Evolutionary conservation across 768 basidiomycete species (phyloP).

Genomic region (Rhizopogon sp.): DNA sequence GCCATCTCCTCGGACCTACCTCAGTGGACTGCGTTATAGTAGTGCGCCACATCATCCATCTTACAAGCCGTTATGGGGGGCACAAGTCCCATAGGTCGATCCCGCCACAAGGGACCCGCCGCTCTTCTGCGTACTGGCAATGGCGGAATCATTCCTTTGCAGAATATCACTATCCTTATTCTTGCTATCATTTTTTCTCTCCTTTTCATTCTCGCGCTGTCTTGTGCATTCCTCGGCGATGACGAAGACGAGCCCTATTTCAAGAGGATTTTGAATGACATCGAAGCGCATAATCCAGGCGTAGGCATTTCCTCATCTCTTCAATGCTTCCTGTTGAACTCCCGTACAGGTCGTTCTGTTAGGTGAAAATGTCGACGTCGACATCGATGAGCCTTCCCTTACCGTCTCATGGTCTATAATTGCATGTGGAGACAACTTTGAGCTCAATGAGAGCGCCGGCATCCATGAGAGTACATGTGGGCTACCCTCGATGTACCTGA

Average conservation of each 20-base stretch:
- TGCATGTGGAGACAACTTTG: constrained; percentile 42
- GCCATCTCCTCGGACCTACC: too few species aligned
- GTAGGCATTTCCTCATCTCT: constrained; percentile 25
- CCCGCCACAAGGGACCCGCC: neutral
- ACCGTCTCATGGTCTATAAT: constrained; percentile 53
- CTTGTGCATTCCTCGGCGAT: constrained; percentile 44
- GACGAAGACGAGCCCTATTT: constrained; percentile 37
- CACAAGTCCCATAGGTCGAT: constrained; percentile 8
- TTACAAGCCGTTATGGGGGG: constrained; percentile 11
- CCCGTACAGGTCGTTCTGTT: constrained; percentile 44
- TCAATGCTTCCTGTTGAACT: neutral
- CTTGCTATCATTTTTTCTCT: constrained; percentile 42
- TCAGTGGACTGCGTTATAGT: too few species aligned
- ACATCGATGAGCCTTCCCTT: constrained; percentile 53
- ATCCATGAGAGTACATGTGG: constrained; percentile 46
- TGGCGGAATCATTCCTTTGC: constrained; percentile 22
- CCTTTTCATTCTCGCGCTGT: constrained; percentile 43
- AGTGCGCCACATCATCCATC: neutral
- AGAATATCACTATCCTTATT: constrained; percentile 20
- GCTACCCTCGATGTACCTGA: constrained; percentile 36
- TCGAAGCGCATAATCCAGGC: constrained; percentile 39
- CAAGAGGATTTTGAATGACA: constrained; percentile 32
- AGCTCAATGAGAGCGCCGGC: constrained; percentile 43
- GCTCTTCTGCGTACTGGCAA: neutral
- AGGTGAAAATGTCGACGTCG: constrained; percentile 54